These are phyloP conservation scores for Podaxis sp. DNA, from an alignment of 768 basidiomycete species.

Conservation along the genomic window DNA sequence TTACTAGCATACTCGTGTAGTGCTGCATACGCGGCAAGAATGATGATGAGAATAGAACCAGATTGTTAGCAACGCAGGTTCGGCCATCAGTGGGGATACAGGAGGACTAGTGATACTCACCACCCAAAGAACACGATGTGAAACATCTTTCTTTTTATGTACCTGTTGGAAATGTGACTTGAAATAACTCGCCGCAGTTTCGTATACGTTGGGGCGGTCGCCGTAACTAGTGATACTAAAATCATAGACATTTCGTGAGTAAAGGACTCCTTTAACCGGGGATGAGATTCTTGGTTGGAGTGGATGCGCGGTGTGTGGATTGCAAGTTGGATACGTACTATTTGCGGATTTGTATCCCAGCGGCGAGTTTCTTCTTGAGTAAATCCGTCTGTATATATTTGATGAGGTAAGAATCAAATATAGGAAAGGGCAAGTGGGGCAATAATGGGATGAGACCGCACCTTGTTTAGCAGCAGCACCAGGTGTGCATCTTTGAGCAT, in stretches of 20 bases:
- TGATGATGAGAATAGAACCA: slow-evolving; percentile 3
- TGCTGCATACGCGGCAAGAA: slow-evolving; percentile 40
- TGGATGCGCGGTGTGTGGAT: neutral
- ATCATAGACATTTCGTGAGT: slow-evolving; percentile 1
- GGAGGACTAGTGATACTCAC: slow-evolving; percentile 38
- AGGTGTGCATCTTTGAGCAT: slow-evolving; percentile 72
- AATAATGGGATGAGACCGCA: slow-evolving; percentile 27
- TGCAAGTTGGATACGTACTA: slow-evolving; percentile 52
- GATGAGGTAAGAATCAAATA: neutral
- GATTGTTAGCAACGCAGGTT: neutral
- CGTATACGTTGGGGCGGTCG: slow-evolving; percentile 67
- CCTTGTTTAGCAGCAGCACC: slow-evolving; percentile 80
- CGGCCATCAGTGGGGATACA: neutral
- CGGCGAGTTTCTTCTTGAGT: slow-evolving; percentile 66
- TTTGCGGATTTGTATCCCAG: slow-evolving; percentile 68
- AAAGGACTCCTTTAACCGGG: neutral
- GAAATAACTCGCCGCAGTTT: slow-evolving; percentile 76
- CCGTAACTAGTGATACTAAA: slow-evolving; percentile 76
- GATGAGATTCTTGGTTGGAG: neutral
- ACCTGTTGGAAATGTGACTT: slow-evolving; percentile 81
- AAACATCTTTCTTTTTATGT: slow-evolving; percentile 64
- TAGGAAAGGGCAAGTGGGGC: neutral
- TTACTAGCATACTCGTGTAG: slow-evolving; percentile 70
- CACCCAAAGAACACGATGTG: slow-evolving; percentile 60
- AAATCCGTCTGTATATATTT: slow-evolving; percentile 57